Evolutionary conservation across 371 early-diverging fungal species (phyloP).

Genomic region (Mortierella sp.): DNA sequence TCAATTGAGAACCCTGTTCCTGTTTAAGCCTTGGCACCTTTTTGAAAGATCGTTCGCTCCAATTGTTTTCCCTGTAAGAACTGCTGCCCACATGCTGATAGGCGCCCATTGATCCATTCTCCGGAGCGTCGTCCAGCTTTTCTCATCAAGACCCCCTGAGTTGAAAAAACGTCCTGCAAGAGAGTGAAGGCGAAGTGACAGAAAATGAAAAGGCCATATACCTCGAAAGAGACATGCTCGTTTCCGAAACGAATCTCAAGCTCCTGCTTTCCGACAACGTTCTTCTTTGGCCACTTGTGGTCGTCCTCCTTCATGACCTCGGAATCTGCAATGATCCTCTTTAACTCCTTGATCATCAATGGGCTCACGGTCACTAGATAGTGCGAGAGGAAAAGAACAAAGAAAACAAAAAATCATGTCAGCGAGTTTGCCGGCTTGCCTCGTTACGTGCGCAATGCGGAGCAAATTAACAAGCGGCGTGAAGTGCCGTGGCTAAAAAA

Average conservation of each 20-base stretch:
- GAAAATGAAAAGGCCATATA: slow-evolving; percentile 46
- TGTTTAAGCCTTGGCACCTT: too few species aligned
- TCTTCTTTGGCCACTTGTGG: slow-evolving; percentile 91
- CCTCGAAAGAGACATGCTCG: slow-evolving; percentile 95
- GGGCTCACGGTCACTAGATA: slow-evolving; percentile 82
- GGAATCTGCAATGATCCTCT: slow-evolving; percentile 90
- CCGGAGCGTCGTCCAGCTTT: too few species aligned
- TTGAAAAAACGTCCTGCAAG: too few species aligned
- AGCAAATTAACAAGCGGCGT: not conserved
- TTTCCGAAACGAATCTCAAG: slow-evolving; percentile 92
- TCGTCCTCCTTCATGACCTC: slow-evolving; percentile 96
- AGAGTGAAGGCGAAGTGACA: too few species aligned
- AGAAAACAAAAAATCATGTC: not conserved
- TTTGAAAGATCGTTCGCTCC: too few species aligned
- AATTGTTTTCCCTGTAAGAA: too few species aligned
- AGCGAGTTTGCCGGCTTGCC: not conserved
- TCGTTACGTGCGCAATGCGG: not conserved
- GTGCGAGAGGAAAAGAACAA: not conserved
- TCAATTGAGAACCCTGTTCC: too few species aligned
- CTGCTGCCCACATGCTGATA: too few species aligned
- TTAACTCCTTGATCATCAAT: slow-evolving; percentile 86
- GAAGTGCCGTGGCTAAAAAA: not conserved
- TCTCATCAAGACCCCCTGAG: too few species aligned
- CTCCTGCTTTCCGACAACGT: slow-evolving; percentile 94
- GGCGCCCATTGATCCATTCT: too few species aligned